phyloP scores from a whole-genome alignment of 192 early-diverging fungal species.

The Linderina pennispora region DNA sequence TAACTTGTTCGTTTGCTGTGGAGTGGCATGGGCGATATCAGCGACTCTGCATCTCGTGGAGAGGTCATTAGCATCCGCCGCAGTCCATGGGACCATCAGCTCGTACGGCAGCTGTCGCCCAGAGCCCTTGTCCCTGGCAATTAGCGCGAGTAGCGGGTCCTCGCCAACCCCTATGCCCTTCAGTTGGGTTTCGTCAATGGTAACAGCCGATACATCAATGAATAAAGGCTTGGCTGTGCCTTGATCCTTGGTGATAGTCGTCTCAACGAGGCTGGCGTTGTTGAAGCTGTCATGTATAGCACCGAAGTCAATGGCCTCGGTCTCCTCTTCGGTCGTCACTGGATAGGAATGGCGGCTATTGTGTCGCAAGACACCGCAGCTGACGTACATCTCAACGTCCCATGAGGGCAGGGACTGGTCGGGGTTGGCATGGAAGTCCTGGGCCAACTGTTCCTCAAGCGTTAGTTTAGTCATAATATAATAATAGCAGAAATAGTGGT shows the following conservation, averaged over 20 bases:
- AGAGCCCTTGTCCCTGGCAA: not conserved
- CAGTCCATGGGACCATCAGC: constrained; percentile 7
- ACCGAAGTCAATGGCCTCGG: constrained; percentile 5
- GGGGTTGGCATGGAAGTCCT: no score
- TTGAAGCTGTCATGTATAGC: not conserved
- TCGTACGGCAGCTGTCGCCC: constrained; percentile 7
- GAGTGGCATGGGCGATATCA: no score
- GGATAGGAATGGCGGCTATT: constrained; percentile 3
- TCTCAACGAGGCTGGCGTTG: no score
- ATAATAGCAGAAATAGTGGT: no score
- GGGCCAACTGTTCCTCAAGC: no score
- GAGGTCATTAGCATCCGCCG: no score
- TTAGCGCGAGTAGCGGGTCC: constrained; percentile 2
- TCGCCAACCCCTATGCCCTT: constrained; percentile 13
- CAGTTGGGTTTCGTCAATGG: constrained; percentile 1
- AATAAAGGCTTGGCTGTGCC: no score
- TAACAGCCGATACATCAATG: not conserved
- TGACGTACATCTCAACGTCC: constrained; percentile 16
- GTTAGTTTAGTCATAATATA: no score
- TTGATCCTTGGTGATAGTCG: no score
- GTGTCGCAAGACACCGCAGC: constrained; percentile 11
- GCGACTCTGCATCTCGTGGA: no score
- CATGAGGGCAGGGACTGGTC: constrained; percentile 16
- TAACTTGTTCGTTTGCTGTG: constrained; percentile 2
- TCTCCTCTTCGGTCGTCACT: constrained; percentile 6